Conservation (phyloP, 176 grass and related monocot species). For the Eleusine indica region DNA sequence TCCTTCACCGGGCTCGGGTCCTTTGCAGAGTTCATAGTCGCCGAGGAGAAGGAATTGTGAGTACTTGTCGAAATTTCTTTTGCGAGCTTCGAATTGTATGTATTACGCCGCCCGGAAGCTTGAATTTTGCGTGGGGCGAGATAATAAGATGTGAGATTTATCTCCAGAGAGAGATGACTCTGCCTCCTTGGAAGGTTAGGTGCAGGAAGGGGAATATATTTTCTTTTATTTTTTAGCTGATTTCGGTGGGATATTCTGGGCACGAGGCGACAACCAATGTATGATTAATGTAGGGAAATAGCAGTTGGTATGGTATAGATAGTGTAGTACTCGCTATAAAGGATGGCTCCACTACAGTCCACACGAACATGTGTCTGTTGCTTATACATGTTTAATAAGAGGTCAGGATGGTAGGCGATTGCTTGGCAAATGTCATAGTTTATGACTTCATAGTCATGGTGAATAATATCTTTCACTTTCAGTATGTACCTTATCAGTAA, state of each 20-base stretch:
- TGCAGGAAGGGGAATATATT: background rate
- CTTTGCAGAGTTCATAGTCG: conserved; percentile 76
- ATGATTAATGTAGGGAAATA: background rate
- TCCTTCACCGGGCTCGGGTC: conserved; percentile 55
- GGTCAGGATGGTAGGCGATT: background rate
- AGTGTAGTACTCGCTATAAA: background rate
- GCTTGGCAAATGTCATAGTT: background rate
- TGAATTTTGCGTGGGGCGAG: background rate
- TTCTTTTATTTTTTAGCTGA: background rate
- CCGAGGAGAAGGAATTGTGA: conserved; percentile 72
- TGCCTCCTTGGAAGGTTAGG: background rate
- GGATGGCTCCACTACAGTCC: background rate
- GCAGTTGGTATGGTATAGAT: background rate
- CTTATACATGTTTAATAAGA: background rate
- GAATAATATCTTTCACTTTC: background rate
- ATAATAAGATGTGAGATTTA: background rate
- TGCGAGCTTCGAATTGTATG: background rate
- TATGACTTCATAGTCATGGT: background rate
- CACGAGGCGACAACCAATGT: background rate
- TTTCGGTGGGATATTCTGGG: background rate
- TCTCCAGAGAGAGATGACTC: background rate
- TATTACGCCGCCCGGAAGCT: background rate
- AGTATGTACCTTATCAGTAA: background rate
- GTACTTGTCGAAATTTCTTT: conserved; percentile 28
- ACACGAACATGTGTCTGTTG: background rate